Evolutionary conservation across 805 yeast species (phyloP), one percentile per base, ranked within the genome.

Genomic region (Starmerella apicola): DNA sequence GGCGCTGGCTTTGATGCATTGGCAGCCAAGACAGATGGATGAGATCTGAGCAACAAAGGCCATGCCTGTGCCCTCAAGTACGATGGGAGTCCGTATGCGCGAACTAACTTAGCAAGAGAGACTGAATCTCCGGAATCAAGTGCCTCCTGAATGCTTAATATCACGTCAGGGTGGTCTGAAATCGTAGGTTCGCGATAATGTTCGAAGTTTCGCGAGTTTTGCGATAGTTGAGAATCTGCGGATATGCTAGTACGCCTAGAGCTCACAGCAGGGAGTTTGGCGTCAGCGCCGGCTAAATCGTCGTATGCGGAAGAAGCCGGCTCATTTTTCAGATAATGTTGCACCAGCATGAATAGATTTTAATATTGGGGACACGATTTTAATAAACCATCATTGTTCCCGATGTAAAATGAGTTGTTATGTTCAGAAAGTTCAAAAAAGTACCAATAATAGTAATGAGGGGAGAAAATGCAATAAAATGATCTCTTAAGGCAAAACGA

Each of bases 71-170:
- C 75, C 44, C 97, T 68, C 39, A 84, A 64, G 41, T 75, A 70
- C 1, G 94, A 88, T 1, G 96, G 96, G 21, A 85, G 66, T 3
- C 97, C 96, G 41, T 75, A 65, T 49, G 78, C 85, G 46, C 95
- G 68, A 4, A 94, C 88, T 5, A 86, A 59, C 48, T 74, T 64
- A 1, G 96, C 93, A 34, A 86, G 60, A 0, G 85, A 82, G 35
- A 77, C 75, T 42, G 77, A 77, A 53, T 86, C 81, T 42, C 72
- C 72, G 15, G 67, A 65, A 35, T 62, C 63, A 4, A 85, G 58
- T 50, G 74, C 75, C 32, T 65, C 61, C 32, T 72, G 66, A 47
- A 82, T 74, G 19, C 75, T 62, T 19, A 66, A 65, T 33, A 77
- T 66, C 15, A 76, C 55, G 33, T 70, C 73, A 1, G 72, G 70